Base-by-base conservation (phyloP, 164 flowering plant species). In the Vitis amurensis region DNA sequence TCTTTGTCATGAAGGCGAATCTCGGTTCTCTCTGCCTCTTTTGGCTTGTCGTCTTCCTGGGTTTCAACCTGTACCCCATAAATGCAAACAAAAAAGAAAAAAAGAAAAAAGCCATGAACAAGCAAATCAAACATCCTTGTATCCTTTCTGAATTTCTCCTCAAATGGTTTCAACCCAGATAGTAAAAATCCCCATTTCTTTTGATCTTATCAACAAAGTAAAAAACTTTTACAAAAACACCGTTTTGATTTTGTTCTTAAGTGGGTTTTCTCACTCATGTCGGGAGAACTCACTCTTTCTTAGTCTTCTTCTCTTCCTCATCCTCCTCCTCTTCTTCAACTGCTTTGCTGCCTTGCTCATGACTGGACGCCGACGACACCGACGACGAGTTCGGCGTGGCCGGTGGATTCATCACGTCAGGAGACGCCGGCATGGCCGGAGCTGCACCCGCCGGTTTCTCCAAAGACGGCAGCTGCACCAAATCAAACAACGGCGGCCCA, bases 1-100 rank as follows among this genome's bases (percentile, higher is more conserved):
- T 88, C 76, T 85, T 86, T 56, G 92, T 88, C 88, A 88, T 82
- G 85, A 88, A 88, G 4, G 92, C 90, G 64, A 88, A 67, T 76
- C 92, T 83, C 44, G 86, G 81, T 72, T 84, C 83, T 72, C 82
- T 83, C 77, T 83, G 86, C 76, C 69, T 77, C 80, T 82, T 86
- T 79, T 86, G 76, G 59, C 76, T 81, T 1, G n/a, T 71, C 51
- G 71, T 74, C 81, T 80, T 85, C 82, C 78, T 88, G 14, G 82
- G 64, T 71, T 85, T 86, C 74, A 78, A 74, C 77, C 91, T 84
- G 12, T 2, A 49, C 59, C 48, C 55, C 65, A 67, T 37, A 66
- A 68, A 29, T 10, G 73, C 29, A 49, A 69, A 53, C 19, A 13
- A 3, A 56, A 17, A 68, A 11, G 23, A 51, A n/a, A 52, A 14